Base-by-base conservation (phyloP, 2,329 filamentous ascomycete genomes). In the Diaporthe destruens region DNA sequence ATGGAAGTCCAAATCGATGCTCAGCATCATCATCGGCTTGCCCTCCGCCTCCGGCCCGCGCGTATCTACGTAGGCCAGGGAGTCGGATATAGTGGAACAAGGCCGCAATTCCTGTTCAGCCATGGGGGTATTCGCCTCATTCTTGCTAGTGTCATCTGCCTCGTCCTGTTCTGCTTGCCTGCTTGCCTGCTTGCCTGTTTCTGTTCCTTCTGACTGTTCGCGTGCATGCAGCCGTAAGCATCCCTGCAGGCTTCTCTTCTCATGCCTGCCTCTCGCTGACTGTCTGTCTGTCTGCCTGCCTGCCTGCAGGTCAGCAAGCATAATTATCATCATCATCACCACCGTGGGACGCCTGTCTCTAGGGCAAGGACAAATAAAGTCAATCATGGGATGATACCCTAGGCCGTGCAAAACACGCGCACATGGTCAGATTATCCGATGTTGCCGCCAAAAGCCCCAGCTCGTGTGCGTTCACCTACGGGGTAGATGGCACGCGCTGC, bases 221-320 rank as follows among this genome's bases (percentile, higher is more conserved):
- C 59, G 20, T 65, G 61, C 61, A 25, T 51, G 25, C 29, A 53
- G 29, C 14, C 44, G 44, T 51, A 32, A 65, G 44, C 11, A 65
- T 34, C 61, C 61, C 61, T 65, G 61, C 29, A 23, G 29, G 18
- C 20, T 25, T 34, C 44, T 36, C 44, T n/a, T 59, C 20, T 25
- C 53, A 18, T 34, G 53, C 16, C 59, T 65, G n/a, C 18, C 44
- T 65, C 11, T 65, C 11, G n/a, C 44, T 65, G 44, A 65, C 61
- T 65, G 36, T 12, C 29, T 29, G 29, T 5, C 44, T 65, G 44
- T 51, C 61, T 65, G 36, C 11, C 36, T 39, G 29, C 16, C 20
- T 36, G 6, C 29, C 61, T 65, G 61, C 44, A 65, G 29, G 61
- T 65, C 61, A 65, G 61, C 61, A 65, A 65, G 44, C 61, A 65